phyloP scores from a whole-genome alignment of 2,329 filamentous ascomycete genomes.

The Beauveria asiatica region DNA sequence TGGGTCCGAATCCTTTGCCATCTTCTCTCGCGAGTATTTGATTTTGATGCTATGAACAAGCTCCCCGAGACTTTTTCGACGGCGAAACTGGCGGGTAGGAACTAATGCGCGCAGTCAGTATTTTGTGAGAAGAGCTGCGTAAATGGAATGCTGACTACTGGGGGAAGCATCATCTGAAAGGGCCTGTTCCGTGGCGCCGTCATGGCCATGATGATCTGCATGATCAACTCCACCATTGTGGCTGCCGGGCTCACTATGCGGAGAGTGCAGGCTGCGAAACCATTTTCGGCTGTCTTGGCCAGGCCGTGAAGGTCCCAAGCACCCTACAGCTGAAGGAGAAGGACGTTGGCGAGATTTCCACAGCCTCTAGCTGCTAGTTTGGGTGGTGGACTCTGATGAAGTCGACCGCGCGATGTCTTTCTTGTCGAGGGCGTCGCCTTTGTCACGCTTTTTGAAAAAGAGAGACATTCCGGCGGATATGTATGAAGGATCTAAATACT shows the following conservation, averaged over 20 bases:
- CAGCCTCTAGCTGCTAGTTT: slow-evolving; percentile 20
- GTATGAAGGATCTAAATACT: slow-evolving; percentile 9
- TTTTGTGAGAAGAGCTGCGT: background rate
- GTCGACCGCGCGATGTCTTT: slow-evolving; percentile 4
- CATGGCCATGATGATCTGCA: background rate
- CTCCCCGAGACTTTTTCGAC: slow-evolving; percentile 22
- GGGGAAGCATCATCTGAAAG: background rate
- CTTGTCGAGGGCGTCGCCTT: background rate
- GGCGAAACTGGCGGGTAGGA: slow-evolving; percentile 12
- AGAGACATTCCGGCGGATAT: slow-evolving; percentile 10
- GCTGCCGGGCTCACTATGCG: background rate
- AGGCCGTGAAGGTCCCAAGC: slow-evolving; percentile 2
- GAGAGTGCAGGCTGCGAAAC: slow-evolving; percentile 4
- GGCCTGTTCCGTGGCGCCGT: background rate
- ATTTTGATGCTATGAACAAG: slow-evolving; percentile 21
- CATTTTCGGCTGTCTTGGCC: slow-evolving; percentile 7
- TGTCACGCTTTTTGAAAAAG: slow-evolving; percentile 10
- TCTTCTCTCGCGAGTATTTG: slow-evolving; percentile 19
- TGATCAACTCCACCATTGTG: background rate
- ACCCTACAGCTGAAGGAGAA: slow-evolving; percentile 3
- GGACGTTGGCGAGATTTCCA: slow-evolving; percentile 18
- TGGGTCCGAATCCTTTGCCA: background rate
- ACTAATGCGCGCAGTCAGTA: slow-evolving; percentile 9
- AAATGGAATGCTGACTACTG: background rate
- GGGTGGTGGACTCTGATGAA: slow-evolving; percentile 5